phyloP scores from a whole-genome alignment of 371 early-diverging fungal genomes.

The Mortierella sp. region DNA sequence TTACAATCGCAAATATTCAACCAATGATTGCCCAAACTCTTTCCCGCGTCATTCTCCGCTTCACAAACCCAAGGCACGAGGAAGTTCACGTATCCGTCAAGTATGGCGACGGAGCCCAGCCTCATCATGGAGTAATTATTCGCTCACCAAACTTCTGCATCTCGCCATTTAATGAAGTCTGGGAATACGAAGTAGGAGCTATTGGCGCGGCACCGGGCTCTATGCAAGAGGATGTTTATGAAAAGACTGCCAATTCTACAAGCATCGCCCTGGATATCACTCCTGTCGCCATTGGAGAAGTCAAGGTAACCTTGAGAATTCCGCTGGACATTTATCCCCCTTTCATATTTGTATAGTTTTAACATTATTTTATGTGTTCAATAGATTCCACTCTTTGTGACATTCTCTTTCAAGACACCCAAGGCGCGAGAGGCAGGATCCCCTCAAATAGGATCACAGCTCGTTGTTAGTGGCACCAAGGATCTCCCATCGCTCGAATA shows the following conservation, averaged over 20 bases:
- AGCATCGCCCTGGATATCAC: conserved; percentile 72
- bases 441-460: conserved; percentile 24
- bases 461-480: conserved; percentile 41
- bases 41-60: conserved; percentile 78
- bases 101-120: conserved; percentile 34
- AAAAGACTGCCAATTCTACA: conserved; percentile 70
- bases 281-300: conserved; percentile 42
- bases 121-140: conserved; percentile 63
- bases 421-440: conserved; percentile 25
- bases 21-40: conserved; percentile 65
- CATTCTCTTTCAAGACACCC: conserved; percentile 66
- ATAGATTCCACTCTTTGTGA: conserved; percentile 77
- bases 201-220: conserved; percentile 39
- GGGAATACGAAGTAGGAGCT: conserved; percentile 84
- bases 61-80: conserved; percentile 87
- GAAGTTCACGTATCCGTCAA: conserved; percentile 75
- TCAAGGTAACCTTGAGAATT: conserved; percentile 20
- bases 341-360: not conserved
- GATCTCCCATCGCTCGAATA: conserved; percentile 28
- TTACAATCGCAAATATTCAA: conserved; percentile 77
- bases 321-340: not conserved
- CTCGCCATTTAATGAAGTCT: conserved; percentile 84
- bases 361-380: not conserved
- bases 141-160: conserved; percentile 80
- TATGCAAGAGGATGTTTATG: conserved; percentile 64